Base-by-base conservation (phyloP, 1,284 basidiomycete genomes). In the Neonothopanus nambi region DNA sequence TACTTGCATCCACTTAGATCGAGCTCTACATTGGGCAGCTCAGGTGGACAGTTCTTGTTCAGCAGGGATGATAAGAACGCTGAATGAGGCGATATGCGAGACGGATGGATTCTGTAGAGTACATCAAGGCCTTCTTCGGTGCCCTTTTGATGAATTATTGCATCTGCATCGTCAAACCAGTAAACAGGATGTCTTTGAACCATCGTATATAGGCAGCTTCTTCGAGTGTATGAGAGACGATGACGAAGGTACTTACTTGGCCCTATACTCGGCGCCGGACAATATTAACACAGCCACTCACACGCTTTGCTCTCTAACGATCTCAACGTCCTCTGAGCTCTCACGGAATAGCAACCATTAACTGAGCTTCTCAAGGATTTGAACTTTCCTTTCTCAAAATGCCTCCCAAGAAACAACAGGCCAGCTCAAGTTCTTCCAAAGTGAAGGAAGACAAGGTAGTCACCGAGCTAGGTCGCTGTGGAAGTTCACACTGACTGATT, bases 401-500 rank as follows among this genome's bases (percentile, higher is more conserved):
- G 87, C 83, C 87, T 44, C 87, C 87, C 33, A 89, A 89, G 71
- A 83, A 87, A 64, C 71, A 74, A 62, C 71, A 44, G 20, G 48
- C 66, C 41, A 65, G 74, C 35, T 28, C 26, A 28, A 78, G 79
- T 13, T 74, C 75, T 54, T 78, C 78, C 52, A 89, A 87, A 69
- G 73, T 78, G 57, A 82, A 82, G 65, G 83, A 84, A 1, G 87
- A 89, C 72, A 87, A 89, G 82, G 86, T 84, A 68, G 54, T 28
- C 52, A 62, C 39, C 36, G 56, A 55, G 40, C 46, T 36, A 39
- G 20, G 15, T 42, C 30, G 26, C 26, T 42, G 5, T 30, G 26
- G 60, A 61, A 51, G 62, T 36, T 48, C 43, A 56, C 44, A 52
- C 62, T 63, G 61, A 64, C 64, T 67, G 61, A 71, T 65, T 62